Percentiles rank a stretch among this genome's conserved stretches.
Evolutionary conservation across 2,329 filamentous ascomycete genomes (phyloP).

Genomic region (Colletotrichum sp.): DNA sequence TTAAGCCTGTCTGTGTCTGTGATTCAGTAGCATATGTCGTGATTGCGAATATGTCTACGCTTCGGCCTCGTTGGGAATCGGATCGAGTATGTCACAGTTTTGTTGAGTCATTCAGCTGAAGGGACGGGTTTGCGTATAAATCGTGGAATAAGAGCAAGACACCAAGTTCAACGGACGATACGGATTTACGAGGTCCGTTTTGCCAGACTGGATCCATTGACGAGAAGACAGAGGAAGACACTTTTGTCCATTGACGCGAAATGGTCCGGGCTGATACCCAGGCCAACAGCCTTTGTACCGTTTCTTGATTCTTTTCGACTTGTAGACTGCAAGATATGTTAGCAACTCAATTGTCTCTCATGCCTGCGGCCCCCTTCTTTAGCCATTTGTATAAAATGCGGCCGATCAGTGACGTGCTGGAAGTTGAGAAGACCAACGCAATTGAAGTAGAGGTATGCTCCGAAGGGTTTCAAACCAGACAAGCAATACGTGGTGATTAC

Average conservation of each 20-base stretch:
- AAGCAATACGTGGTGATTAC: background rate
- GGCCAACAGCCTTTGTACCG: no score
- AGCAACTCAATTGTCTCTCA: no score
- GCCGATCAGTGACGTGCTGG: background rate
- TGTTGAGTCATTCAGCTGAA: background rate
- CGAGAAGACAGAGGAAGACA: no score
- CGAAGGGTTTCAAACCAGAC: background rate
- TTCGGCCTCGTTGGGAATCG: background rate
- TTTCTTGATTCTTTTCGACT: no score
- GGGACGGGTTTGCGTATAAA: background rate
- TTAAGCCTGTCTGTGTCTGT: no score
- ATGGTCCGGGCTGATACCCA: no score
- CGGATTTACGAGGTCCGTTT: no score
- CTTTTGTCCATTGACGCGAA: background rate
- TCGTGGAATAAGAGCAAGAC: background rate
- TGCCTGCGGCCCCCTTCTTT: accelerated
- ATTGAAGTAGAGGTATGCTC: no score
- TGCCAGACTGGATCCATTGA: no score
- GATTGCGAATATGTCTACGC: background rate
- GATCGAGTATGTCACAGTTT: background rate
- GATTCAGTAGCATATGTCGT: no score
- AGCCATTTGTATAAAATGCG: accelerated
- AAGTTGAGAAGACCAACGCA: no score
- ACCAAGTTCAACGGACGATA: background rate
- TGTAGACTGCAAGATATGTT: no score